Evolutionary conservation across 1,284 basidiomycete species (phyloP).

Genomic region (Boletus coffeatus): DNA sequence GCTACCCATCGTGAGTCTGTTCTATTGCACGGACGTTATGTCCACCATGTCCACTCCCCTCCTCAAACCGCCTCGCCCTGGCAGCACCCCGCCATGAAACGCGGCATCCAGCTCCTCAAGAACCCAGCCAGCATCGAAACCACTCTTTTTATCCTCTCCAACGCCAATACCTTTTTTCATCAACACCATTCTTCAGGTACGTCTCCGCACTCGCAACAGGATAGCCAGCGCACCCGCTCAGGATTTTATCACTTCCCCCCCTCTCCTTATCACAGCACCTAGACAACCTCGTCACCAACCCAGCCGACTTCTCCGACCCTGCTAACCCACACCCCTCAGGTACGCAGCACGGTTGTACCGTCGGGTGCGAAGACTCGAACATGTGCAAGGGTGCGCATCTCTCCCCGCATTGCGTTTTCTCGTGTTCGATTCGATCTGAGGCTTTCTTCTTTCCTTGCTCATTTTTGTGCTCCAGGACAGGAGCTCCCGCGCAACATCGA

Average conservation of each 20-base stretch:
- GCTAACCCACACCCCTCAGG: conserved; percentile 59
- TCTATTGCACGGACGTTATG: background rate
- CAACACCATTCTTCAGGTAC: conserved; percentile 78
- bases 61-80: background rate
- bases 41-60: background rate
- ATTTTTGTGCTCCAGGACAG: conserved; percentile 49
- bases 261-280: conserved; percentile 50
- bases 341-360: conserved; percentile 78
- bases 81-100: conserved; percentile 95
- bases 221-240: background rate
- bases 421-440: background rate
- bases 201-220: conserved; percentile 6
- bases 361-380: conserved; percentile 86
- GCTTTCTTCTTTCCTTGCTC: background rate
- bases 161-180: conserved; percentile 93
- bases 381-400: conserved; percentile 87
- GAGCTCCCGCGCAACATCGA: conserved; percentile 83
- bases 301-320: conserved; percentile 72
- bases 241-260: too few relatives aligned
- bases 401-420: background rate
- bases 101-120: conserved; percentile 79
- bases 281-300: conserved; percentile 89
- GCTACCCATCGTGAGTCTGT: conserved; percentile 66
- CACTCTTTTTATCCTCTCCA: conserved; percentile 88
- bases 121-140: conserved; percentile 50